phyloP scores from a whole-genome alignment of 345 rosid genomes.

The Cardamine occulta region DNA sequence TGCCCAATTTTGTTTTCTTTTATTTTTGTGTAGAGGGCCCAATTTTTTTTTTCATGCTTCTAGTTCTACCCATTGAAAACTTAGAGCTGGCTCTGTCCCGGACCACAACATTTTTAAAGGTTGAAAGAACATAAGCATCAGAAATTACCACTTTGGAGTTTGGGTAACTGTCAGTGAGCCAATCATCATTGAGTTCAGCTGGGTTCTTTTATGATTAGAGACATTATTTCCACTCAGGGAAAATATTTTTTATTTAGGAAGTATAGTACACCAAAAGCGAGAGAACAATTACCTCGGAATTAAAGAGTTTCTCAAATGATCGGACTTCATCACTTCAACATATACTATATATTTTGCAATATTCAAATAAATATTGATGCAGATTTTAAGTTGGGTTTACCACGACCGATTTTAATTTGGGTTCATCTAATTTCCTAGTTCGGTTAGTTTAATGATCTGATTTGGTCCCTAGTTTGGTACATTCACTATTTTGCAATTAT shows the following conservation, averaged over 20 bases:
- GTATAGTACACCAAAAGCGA: background rate
- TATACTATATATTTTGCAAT: background rate
- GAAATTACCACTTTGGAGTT: slow-evolving; percentile 63
- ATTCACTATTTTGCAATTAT: background rate
- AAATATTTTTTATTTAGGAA: background rate
- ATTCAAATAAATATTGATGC: too few species aligned
- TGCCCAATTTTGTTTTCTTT: too few species aligned
- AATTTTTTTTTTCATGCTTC: too few species aligned
- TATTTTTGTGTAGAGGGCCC: too few species aligned
- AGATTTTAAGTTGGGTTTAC: too few species aligned
- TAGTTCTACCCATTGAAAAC: too few species aligned
- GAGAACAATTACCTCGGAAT: slow-evolving; percentile 49
- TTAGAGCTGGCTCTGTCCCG: slow-evolving; percentile 6
- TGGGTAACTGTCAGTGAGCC: slow-evolving; percentile 76
- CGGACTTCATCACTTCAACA: background rate
- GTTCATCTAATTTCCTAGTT: background rate
- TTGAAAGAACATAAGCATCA: slow-evolving; percentile 27
- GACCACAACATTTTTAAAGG: slow-evolving; percentile 57
- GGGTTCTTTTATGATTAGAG: slow-evolving; percentile 60
- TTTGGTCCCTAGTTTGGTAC: background rate
- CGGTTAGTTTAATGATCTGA: background rate
- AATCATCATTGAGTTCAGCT: slow-evolving; percentile 64
- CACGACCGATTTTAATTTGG: too few species aligned
- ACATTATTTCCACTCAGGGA: background rate
- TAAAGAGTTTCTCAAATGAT: background rate